Percentiles rank a stretch among this genome's conserved stretches.
These are phyloP conservation scores for Phytophthora lateralis DNA, from an alignment of 352 stramenopile genomes.

Conservation along the genomic window DNA sequence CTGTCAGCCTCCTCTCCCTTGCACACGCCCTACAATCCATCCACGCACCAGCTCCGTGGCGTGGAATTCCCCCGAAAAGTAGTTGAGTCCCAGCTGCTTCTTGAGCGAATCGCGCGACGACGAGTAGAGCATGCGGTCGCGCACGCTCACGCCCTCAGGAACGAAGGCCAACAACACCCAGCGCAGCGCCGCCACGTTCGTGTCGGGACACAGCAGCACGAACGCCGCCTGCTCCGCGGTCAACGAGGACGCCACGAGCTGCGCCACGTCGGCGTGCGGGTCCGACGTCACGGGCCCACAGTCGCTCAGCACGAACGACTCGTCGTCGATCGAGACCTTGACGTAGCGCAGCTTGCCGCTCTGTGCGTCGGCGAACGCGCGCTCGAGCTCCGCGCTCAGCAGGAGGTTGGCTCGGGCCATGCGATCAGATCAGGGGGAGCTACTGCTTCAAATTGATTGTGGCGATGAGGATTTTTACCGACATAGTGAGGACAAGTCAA, in stretches of 20 bases:
- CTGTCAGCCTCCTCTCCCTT: not conserved
- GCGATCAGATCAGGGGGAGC: conserved; percentile 9
- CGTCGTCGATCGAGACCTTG: conserved; percentile 64
- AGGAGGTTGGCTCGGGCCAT: conserved; percentile 76
- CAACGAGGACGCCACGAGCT: conserved; percentile 36
- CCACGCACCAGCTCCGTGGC: conserved; percentile 69
- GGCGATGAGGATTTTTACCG: conserved; percentile 1
- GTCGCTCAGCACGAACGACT: conserved; percentile 65
- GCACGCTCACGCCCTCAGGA: conserved; percentile 73
- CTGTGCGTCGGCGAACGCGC: conserved; percentile 75
- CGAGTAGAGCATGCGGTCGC: conserved; percentile 93
- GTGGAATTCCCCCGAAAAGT: conserved; percentile 91
- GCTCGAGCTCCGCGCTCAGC: conserved; percentile 66
- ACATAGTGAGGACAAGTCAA: not conserved
- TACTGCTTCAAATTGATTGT: conserved; percentile 10
- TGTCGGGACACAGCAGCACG: conserved; percentile 79
- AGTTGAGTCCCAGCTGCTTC: conserved; percentile 90
- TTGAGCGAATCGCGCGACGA: conserved; percentile 91
- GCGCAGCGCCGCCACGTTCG: conserved; percentile 66
- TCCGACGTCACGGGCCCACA: conserved; percentile 47
- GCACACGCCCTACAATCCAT: not conserved
- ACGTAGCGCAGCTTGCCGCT: conserved; percentile 70
- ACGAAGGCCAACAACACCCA: conserved; percentile 87
- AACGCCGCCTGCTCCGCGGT: conserved; percentile 59
- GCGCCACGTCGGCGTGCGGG: conserved; percentile 46